Percentiles rank a stretch among this genome's conserved stretches.
Evolutionary conservation across 2,329 filamentous ascomycete genomes (phyloP).

Genomic region (Talaromyces funiculosus): DNA sequence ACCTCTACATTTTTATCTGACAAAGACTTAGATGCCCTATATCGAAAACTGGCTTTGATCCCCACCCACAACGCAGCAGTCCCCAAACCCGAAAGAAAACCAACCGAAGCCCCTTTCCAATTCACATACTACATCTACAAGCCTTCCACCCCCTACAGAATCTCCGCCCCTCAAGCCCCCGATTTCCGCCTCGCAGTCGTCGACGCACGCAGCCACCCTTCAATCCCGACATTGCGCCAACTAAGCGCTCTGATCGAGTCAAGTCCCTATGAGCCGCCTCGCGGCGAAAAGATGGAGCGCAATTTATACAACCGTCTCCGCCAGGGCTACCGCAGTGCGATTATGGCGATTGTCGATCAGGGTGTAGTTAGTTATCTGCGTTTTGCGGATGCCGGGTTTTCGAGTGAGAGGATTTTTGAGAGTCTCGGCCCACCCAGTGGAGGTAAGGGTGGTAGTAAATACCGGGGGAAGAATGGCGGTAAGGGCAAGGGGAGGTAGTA

Average conservation of each 20-base stretch:
- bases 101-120: slow-evolving; percentile 54
- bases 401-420: slow-evolving; percentile 61
- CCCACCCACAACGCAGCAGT: slow-evolving; percentile 59
- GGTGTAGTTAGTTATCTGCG: slow-evolving; percentile 84
- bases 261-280: slow-evolving; percentile 62
- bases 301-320: slow-evolving; percentile 71
- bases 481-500: slow-evolving; percentile 24
- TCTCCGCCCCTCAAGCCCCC: slow-evolving; percentile 68
- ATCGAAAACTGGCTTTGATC: slow-evolving; percentile 68
- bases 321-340: slow-evolving; percentile 75
- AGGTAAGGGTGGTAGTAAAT: slow-evolving; percentile 26
- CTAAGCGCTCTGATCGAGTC: slow-evolving; percentile 66
- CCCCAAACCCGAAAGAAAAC: slow-evolving; percentile 19
- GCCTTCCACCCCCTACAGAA: slow-evolving; percentile 64
- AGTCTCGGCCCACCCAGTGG: slow-evolving; percentile 23
- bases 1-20: not conserved
- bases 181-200: slow-evolving; percentile 83
- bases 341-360: slow-evolving; percentile 83
- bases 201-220: slow-evolving; percentile 62
- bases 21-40: slow-evolving; percentile 58
- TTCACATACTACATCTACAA: slow-evolving; percentile 82
- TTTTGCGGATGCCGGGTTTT: slow-evolving; percentile 74
- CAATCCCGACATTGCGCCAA: slow-evolving; percentile 67
- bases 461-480: slow-evolving; percentile 17
- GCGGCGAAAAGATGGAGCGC: slow-evolving; percentile 42